Evolutionary conservation across 148 eudicot genomes (phyloP).

Genomic region (Rhododendron vialii): DNA sequence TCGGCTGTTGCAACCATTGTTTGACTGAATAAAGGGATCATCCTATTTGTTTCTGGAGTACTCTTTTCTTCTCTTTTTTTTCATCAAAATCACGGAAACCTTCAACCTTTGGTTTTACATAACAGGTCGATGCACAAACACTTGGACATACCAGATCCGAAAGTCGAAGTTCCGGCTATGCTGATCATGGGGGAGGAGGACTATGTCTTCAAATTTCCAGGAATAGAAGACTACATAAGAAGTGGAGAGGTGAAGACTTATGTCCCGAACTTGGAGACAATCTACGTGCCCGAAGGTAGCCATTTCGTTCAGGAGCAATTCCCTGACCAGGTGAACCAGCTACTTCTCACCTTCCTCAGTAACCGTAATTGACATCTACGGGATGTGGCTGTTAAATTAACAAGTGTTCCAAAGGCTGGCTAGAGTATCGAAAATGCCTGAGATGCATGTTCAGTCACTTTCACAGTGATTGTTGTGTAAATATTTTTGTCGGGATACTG

Average conservation of each 20-base stretch:
- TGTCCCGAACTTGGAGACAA: conserved; percentile 35
- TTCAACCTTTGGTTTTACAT: neutral
- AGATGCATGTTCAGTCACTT: neutral
- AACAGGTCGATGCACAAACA: conserved; percentile 10
- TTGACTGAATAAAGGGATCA: neutral
- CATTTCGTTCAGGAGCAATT: conserved; percentile 49
- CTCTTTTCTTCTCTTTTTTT: neutral
- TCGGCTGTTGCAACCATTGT: neutral
- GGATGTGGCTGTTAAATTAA: neutral
- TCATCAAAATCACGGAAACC: neutral
- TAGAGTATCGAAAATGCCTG: neutral
- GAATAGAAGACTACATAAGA: conserved; percentile 31
- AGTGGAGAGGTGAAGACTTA: conserved; percentile 25
- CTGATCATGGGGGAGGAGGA: conserved; percentile 36
- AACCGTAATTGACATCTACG: conserved; percentile 12
- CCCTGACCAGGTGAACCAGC: conserved; percentile 33
- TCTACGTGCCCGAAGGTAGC: conserved; percentile 29
- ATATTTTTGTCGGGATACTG: neutral
- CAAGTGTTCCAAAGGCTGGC: neutral
- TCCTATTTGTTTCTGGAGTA: neutral
- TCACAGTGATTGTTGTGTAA: neutral
- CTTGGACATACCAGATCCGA: conserved; percentile 16
- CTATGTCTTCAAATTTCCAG: conserved; percentile 34
- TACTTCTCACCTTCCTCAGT: conserved; percentile 28
- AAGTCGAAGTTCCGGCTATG: conserved; percentile 29